phyloP scores from a whole-genome alignment of 2,329 filamentous ascomycete species.

The Ceratocystis papillata region DNA sequence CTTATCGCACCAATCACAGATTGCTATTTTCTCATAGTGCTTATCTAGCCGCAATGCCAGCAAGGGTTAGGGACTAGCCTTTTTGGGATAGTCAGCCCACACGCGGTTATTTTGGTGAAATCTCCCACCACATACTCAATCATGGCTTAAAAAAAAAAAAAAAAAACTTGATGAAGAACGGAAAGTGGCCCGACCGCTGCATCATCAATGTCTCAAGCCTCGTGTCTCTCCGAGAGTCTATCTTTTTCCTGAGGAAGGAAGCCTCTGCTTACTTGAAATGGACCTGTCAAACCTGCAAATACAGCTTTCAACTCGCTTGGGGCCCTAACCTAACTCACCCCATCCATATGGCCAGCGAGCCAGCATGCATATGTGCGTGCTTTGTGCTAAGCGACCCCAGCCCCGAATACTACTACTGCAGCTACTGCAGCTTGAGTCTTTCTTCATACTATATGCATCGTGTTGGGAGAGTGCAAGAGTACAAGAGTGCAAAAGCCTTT shows the following conservation, averaged over 20 bases:
- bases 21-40: background rate
- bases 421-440: background rate
- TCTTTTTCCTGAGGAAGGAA: too few species aligned
- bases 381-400: background rate
- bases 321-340: background rate
- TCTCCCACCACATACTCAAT: background rate
- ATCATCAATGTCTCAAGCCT: too few species aligned
- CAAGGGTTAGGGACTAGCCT: background rate
- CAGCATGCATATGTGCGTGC: background rate
- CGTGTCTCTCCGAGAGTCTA: too few species aligned
- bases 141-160: background rate
- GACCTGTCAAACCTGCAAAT: too few species aligned
- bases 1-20: constrained; percentile 11
- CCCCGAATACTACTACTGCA: too few species aligned
- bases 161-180: too few species aligned
- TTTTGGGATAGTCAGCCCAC: background rate
- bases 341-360: background rate
- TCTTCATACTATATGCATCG: background rate
- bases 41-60: constrained; percentile 10
- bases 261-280: too few species aligned
- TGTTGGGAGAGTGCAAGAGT: background rate
- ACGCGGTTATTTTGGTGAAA: background rate
- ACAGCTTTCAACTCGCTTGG: too few species aligned
- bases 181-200: too few species aligned
- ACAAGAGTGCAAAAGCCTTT: background rate